Conservation (phyloP, 331 rosid genomes). For the Stylosanthes scabra region DNA sequence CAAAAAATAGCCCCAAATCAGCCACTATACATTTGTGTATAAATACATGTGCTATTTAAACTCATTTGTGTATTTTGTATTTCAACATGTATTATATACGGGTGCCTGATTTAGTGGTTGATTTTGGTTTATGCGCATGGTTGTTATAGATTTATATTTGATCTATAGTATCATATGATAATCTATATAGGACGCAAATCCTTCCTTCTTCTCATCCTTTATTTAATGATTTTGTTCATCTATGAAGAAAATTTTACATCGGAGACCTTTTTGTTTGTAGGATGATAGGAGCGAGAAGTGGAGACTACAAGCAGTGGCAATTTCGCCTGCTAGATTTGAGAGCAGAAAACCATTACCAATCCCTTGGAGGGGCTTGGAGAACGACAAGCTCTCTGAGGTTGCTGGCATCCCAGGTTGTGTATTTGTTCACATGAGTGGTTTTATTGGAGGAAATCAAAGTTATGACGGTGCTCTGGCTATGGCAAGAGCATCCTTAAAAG, state of each 20-base stretch:
- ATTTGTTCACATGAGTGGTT: constrained; percentile 57
- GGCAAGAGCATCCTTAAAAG: constrained; percentile 53
- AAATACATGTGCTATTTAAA: no score
- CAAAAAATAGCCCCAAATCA: no score
- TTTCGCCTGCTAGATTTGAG: constrained; percentile 46
- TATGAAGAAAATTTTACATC: not conserved
- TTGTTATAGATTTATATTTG: not conserved
- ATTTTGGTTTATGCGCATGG: not conserved
- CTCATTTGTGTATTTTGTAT: no score
- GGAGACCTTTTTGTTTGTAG: constrained; percentile 34
- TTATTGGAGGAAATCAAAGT: constrained; percentile 54
- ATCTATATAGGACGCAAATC: not conserved
- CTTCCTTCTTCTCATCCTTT: not conserved
- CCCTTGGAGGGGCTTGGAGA: constrained; percentile 53
- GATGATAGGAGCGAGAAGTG: constrained; percentile 54
- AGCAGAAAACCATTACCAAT: constrained; percentile 52
- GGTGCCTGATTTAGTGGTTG: no score
- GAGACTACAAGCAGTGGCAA: constrained; percentile 55
- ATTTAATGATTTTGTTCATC: not conserved
- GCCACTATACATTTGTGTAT: no score
- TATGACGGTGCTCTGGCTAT: constrained; percentile 50
- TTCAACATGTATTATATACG: no score
- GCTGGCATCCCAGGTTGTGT: constrained; percentile 49
- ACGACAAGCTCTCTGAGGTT: constrained; percentile 53
- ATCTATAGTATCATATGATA: not conserved